Evolutionary conservation across 805 yeast species (phyloP).

Genomic region (Lachancea kluyveri): DNA sequence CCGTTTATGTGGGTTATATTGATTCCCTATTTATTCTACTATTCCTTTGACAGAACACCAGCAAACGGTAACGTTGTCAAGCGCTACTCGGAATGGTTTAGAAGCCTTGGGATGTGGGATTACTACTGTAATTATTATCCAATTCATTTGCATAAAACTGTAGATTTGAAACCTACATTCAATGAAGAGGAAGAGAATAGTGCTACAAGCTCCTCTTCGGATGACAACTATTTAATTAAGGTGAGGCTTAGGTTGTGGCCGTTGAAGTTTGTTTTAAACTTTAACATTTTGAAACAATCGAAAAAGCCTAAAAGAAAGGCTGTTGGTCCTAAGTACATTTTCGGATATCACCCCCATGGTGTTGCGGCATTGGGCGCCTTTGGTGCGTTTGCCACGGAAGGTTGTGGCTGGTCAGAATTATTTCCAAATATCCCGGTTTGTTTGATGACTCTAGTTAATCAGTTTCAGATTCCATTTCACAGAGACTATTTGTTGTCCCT

Average conservation of each 20-base stretch:
- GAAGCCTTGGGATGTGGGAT: slow-evolving; percentile 56
- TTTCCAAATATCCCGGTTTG: slow-evolving; percentile 85
- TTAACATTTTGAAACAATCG: slow-evolving; percentile 7
- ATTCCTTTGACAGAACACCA: slow-evolving; percentile 57
- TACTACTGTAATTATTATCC: slow-evolving; percentile 80
- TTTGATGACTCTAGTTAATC: slow-evolving; percentile 73
- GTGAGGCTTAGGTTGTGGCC: slow-evolving; percentile 20
- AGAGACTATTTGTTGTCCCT: slow-evolving; percentile 77
- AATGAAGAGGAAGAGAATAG: slow-evolving; percentile 28
- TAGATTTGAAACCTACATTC: slow-evolving; percentile 69
- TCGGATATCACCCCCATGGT: slow-evolving; percentile 96
- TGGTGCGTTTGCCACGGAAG: slow-evolving; percentile 79
- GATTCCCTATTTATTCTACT: slow-evolving; percentile 58
- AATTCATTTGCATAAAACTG: slow-evolving; percentile 58
- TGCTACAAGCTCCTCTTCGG: slow-evolving; percentile 9
- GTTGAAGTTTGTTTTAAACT: slow-evolving; percentile 12
- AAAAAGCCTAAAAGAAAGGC: slow-evolving; percentile 26
- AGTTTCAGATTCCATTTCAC: slow-evolving; percentile 78
- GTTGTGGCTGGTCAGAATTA: slow-evolving; percentile 55
- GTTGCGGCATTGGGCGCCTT: slow-evolving; percentile 88
- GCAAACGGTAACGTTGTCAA: slow-evolving; percentile 63
- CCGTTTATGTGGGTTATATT: slow-evolving; percentile 64
- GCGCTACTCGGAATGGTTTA: slow-evolving; percentile 51
- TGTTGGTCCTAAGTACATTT: slow-evolving; percentile 71
- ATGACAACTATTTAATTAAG: slow-evolving; percentile 4